These are phyloP conservation scores for Bipolaris sorokiniana DNA, from an alignment of 2,329 filamentous ascomycete genomes.

Conservation along the genomic window DNA sequence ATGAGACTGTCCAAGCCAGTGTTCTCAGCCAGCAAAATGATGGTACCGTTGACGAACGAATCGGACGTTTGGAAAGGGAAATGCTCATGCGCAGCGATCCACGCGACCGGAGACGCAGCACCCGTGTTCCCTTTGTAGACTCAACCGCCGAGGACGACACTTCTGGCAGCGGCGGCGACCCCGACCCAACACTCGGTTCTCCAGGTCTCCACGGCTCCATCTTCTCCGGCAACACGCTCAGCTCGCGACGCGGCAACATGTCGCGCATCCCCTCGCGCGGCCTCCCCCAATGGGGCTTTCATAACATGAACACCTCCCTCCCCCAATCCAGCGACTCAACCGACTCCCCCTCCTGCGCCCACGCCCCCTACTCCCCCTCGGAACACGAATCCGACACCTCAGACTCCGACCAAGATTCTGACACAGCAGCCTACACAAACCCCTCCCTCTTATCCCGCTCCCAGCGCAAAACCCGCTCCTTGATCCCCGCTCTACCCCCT, in stretches of 20 bases:
- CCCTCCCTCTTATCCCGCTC: conserved; percentile 29
- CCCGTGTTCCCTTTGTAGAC: conserved; percentile 31
- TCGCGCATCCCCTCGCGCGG: conserved; percentile 23
- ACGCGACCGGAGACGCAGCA: conserved; percentile 40
- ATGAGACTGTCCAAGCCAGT: conserved; percentile 51
- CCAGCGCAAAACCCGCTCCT: conserved; percentile 26
- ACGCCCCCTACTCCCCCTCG: conserved; percentile 22
- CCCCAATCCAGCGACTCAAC: conserved; percentile 20
- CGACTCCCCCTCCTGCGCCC: conserved; percentile 31
- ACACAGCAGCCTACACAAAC: conserved; percentile 32
- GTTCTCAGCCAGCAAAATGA: conserved; percentile 46
- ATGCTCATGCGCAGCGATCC: conserved; percentile 55
- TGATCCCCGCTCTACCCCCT: conserved; percentile 55
- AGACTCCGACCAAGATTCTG: conserved; percentile 35
- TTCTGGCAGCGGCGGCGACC: conserved; percentile 54
- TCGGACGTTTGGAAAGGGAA: conserved; percentile 60
- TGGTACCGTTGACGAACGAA: conserved; percentile 60
- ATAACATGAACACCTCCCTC: conserved; percentile 22
- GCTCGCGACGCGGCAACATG: conserved; percentile 27
- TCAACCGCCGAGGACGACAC: conserved; percentile 49
- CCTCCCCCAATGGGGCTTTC: conserved; percentile 23
- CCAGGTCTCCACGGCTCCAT: conserved; percentile 30
- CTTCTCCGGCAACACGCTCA: conserved; percentile 26
- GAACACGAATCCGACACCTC: conserved; percentile 36
- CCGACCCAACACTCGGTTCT: conserved; percentile 48